Base-by-base conservation (phyloP, 2,329 filamentous ascomycete genomes). In the Fusarium algeriense region DNA sequence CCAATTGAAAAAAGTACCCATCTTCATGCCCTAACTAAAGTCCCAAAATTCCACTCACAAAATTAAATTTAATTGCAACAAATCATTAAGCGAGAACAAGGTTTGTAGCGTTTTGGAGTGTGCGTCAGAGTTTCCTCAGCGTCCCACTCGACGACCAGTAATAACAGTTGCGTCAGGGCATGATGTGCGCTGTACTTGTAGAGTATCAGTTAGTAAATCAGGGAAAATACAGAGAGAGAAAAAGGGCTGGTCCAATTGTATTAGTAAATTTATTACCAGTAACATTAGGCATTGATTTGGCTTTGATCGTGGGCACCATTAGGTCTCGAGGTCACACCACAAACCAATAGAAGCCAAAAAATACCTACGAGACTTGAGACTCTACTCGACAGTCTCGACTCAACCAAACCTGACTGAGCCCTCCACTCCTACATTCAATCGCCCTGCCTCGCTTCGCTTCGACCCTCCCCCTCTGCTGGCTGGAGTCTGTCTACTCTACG, bases 1-100 rank as follows among this genome's bases (percentile, higher is more conserved):
- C 48, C 48, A 52, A 52, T 52, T 20, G 32, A 26, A 6, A n/a
- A 26, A n/a, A 35, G 30, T 50, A 35, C 46, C 45, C 46, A 37
- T 50, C 52, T 30, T 15, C 70, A 64, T 75, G 69, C 74, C 74
- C 74, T 75, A 76, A 75, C 74, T 75, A 76, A 75, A 60, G 48
- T 9, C 20, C 37, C n/a, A 11, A 63, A 53, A 57, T 49, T 28
- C 52, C 59, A 60, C 58, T 66, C 70, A 76, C 70, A 75, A 73
- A 70, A 61, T 61, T 32, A 52, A 52, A 62, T 49, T 64, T 38
- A 17, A 64, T 56, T 64, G 58, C 41, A 49, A 57, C 48, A 75
- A 74, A 73, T 70, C 45, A 38, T 65, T 72, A 72, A 72, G 70
- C 70, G 70, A 72, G 69, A 45, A 55, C 48, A 37, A 58, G 66